Evolutionary conservation across 495 filamentous ascomycete genomes (phyloP).

Genomic region (Penicillium psychrofluorescens): DNA sequence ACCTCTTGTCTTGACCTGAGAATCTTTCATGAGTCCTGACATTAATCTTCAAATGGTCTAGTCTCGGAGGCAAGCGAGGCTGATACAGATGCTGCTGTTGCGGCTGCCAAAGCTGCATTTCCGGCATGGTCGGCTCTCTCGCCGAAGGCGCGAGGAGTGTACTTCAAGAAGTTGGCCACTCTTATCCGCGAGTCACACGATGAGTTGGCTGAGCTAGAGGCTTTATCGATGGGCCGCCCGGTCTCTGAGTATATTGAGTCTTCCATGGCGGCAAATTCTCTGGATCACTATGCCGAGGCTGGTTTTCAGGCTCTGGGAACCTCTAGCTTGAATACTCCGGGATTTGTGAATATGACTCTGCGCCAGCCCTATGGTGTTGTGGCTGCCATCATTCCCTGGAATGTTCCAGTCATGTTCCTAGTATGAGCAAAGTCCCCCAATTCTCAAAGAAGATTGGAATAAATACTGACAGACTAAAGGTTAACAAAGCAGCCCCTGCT

Average conservation of each 20-base stretch:
- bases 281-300: constrained; percentile 91
- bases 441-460: too few relatives aligned
- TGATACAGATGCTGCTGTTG: constrained; percentile 75
- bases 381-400: constrained; percentile 96
- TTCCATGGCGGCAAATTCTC: constrained; percentile 3
- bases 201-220: constrained; percentile 45
- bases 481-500: constrained; percentile 79
- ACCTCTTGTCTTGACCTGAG: not conserved
- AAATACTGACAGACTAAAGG: too few relatives aligned
- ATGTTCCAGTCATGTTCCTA: constrained; percentile 94
- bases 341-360: constrained; percentile 83
- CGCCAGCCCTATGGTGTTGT: constrained; percentile 92
- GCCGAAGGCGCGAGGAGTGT: constrained; percentile 66
- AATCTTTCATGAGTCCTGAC: not conserved
- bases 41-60: not conserved
- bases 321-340: constrained; percentile 78
- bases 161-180: constrained; percentile 76
- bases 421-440: constrained; percentile 15
- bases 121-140: constrained; percentile 71
- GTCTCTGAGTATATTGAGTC: constrained; percentile 19
- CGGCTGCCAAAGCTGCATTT: constrained; percentile 84
- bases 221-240: constrained; percentile 21
- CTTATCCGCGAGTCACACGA: constrained; percentile 49
- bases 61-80: constrained; percentile 91
- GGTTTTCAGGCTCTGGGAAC: constrained; percentile 97